Conservation (phyloP, 1,139 yeast species). For the Magnusiomyces sp. region DNA sequence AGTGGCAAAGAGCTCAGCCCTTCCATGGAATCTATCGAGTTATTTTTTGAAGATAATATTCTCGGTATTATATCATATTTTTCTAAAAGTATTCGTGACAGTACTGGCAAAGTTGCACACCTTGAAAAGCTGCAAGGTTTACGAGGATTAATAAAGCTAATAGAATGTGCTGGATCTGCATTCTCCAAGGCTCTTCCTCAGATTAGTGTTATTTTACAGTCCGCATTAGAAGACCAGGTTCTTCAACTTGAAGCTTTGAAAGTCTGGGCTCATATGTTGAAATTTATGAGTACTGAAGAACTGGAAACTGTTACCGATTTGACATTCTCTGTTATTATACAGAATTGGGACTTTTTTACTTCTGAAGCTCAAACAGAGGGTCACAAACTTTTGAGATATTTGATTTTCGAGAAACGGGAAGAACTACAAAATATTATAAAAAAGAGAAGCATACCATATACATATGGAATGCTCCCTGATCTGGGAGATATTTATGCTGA, state of each 20-base stretch:
- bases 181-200: conserved; percentile 80
- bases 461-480: conserved; percentile 19
- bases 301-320: conserved; percentile 49
- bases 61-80: conserved; percentile 73
- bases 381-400: conserved; percentile 15
- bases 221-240: conserved; percentile 58
- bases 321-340: conserved; percentile 50
- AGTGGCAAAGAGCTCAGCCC: not conserved
- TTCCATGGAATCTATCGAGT: conserved; percentile 36
- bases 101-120: conserved; percentile 60
- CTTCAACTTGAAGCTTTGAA: conserved; percentile 55
- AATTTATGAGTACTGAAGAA: conserved; percentile 38
- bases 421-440: conserved; percentile 8
- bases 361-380: conserved; percentile 20
- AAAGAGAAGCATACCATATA: conserved; percentile 23
- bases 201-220: conserved; percentile 76
- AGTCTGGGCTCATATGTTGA: conserved; percentile 56
- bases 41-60: conserved; percentile 35
- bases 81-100: conserved; percentile 70
- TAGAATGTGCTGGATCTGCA: conserved; percentile 50
- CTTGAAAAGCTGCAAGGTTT: conserved; percentile 66
- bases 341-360: conserved; percentile 46
- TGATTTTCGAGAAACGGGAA: conserved; percentile 16
- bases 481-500: conserved; percentile 17
- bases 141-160: conserved; percentile 62